Evolutionary conservation across 2,329 filamentous ascomycete genomes (phyloP), one percentile per base, ranked within the genome.

Genomic region (Septoria linicola): DNA sequence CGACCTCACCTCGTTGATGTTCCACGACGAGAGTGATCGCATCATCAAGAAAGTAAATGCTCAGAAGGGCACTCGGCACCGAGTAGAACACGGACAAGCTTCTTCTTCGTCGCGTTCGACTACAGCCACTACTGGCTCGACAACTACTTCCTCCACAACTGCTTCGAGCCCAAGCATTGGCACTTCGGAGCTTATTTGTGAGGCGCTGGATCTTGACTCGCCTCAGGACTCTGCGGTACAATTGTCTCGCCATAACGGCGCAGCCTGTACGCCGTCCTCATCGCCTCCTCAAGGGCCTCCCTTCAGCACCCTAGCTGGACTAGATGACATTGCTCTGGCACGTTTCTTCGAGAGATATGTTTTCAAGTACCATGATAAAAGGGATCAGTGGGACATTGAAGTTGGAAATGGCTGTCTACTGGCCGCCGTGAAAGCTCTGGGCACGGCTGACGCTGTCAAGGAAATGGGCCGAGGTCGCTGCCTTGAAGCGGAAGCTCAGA

Each of bases 341-440:
- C 45, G 47, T n/a, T 56, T 56, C 36, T 52, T 56, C 19, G 45
- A 47, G 16, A 53, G 47, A 25, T 56, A 53, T 25, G 53, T 56
- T 4, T 53, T 50, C 27, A 50, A 50, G 32, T 56, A 56, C 14
- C 41, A 46, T n/a, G 49, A 56, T 32, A 46, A 40, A 17, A 34
- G 53, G 25, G 49, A 56, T 37, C 30, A 40, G 10, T 56, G 53
- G 53, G 31, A 50, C 19, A 40, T 56, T 17, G 49, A 53, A 2
- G 53, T 50, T 14, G 53, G 53, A 17, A 56, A 56, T 36, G 53
- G 53, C 16, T 53, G 49, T 31, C 45, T 56, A 20, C 37, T 50
- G 4, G 41, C 49, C 13, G 46, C 44, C 17, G 35, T 56, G 8
- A 49, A 49, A 13, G 53, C 53, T 14, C 36, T 56, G 2, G 53